Percentiles rank a stretch among this genome's conserved stretches.
phyloP scores from a whole-genome alignment of 225 moss, liverwort and hornwort genomes.

The Ulota crispa region DNA sequence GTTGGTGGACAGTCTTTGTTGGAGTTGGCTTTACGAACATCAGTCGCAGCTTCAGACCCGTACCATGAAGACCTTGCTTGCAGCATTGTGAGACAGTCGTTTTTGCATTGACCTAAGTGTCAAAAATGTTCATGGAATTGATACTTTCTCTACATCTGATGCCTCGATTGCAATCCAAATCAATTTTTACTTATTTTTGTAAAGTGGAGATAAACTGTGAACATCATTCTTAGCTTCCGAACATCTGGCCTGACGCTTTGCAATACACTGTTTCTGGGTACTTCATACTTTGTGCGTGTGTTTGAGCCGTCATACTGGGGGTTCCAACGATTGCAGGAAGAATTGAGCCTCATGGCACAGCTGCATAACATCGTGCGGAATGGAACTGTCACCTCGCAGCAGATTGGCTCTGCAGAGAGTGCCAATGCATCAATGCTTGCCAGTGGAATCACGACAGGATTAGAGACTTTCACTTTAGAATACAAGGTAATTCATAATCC shows the following conservation, averaged over 20 bases:
- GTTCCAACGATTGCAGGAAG: constrained; percentile 57
- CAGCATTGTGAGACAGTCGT: constrained; percentile 59
- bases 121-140: neutral
- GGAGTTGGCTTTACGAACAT: constrained; percentile 93
- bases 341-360: constrained; percentile 77
- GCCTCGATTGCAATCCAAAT: neutral
- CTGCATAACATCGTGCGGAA: constrained; percentile 74
- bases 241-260: neutral
- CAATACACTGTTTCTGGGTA: neutral
- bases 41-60: constrained; percentile 95
- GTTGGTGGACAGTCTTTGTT: constrained; percentile 70
- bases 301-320: constrained; percentile 18
- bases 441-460: constrained; percentile 76
- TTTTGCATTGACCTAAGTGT: neutral
- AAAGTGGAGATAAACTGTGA: neutral
- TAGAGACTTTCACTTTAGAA: constrained; percentile 95
- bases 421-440: constrained; percentile 47
- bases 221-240: constrained; percentile 1
- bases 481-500: constrained; percentile 62
- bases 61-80: constrained; percentile 96
- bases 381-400: constrained; percentile 61
- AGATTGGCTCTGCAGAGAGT: constrained; percentile 54
- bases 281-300: neutral
- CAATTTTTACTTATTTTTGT: neutral
- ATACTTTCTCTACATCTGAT: neutral